phyloP scores from a whole-genome alignment of 352 stramenopile genomes.

The Phytophthora agathidicida region DNA sequence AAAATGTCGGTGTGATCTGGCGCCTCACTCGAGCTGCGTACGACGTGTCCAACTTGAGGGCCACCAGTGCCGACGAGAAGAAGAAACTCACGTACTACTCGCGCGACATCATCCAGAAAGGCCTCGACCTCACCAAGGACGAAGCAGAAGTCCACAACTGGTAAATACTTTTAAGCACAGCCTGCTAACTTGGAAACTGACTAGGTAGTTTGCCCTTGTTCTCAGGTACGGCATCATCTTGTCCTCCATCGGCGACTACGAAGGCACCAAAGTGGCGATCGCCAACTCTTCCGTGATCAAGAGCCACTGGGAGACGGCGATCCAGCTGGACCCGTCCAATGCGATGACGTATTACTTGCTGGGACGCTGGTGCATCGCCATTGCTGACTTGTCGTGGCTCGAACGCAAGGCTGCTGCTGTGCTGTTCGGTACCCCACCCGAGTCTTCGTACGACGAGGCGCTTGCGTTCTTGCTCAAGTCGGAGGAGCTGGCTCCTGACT shows the following conservation, averaged over 20 bases:
- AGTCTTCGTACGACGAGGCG: constrained; percentile 85
- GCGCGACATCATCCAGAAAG: constrained; percentile 63
- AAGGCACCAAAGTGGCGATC: constrained; percentile 86
- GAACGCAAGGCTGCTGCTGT: constrained; percentile 83
- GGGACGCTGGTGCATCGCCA: constrained; percentile 85
- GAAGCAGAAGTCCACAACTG: constrained; percentile 83
- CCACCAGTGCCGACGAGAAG: constrained; percentile 65
- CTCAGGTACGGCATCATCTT: constrained; percentile 80
- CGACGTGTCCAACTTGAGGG: constrained; percentile 63
- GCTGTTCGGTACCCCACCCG: constrained; percentile 80
- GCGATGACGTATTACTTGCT: constrained; percentile 81
- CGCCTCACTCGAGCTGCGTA: constrained; percentile 68
- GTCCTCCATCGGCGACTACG: constrained; percentile 84
- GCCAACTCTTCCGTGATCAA: constrained; percentile 87
- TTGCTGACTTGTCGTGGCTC: constrained; percentile 86
- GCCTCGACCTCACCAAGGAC: constrained; percentile 55
- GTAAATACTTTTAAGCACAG: constrained; percentile 20
- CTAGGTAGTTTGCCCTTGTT: not conserved
- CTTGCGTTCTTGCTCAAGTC: constrained; percentile 78
- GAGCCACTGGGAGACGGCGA: constrained; percentile 78
- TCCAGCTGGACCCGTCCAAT: constrained; percentile 75
- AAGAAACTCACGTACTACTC: constrained; percentile 79
- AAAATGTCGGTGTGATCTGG: constrained; percentile 71
- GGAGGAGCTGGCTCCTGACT: constrained; percentile 69
- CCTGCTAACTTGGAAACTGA: too few species aligned